phyloP scores from a whole-genome alignment of 1,284 basidiomycete species.

The Fomitopsis pinicola region DNA sequence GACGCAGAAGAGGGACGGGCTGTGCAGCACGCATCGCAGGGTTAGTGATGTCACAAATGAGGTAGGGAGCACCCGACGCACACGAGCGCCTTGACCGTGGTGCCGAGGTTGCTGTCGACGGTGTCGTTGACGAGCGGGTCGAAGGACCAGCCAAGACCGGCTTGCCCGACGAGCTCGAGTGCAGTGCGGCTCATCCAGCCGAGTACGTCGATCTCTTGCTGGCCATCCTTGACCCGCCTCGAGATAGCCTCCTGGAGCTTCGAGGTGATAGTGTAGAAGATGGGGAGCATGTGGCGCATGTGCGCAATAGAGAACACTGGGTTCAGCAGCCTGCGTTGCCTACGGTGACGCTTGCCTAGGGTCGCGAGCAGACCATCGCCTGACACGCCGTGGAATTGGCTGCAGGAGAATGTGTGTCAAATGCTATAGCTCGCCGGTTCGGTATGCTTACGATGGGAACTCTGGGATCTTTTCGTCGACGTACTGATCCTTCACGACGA shows the following conservation, averaged over 20 bases:
- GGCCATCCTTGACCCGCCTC: slow-evolving; percentile 8
- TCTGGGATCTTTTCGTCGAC: slow-evolving; percentile 13
- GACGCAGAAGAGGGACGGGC: slow-evolving; percentile 11
- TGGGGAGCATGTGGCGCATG: slow-evolving; percentile 21
- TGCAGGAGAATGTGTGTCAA: too few species aligned
- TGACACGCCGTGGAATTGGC: slow-evolving; percentile 8
- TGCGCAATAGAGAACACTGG: slow-evolving; percentile 22
- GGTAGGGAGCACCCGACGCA: slow-evolving; percentile 7
- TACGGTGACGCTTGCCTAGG: slow-evolving; percentile 17
- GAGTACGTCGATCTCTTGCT: slow-evolving; percentile 30
- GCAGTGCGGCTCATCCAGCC: slow-evolving; percentile 34
- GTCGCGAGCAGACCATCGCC: slow-evolving; percentile 17
- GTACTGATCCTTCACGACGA: slow-evolving; percentile 12
- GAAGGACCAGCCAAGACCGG: slow-evolving; percentile 35
- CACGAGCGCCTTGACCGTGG: slow-evolving; percentile 27
- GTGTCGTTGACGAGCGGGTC: slow-evolving; percentile 24
- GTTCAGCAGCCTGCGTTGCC: slow-evolving; percentile 23
- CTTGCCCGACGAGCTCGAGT: slow-evolving; percentile 27
- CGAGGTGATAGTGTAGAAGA: slow-evolving; percentile 2
- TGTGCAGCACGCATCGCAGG: neutral
- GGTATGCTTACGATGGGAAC: slow-evolving; percentile 9
- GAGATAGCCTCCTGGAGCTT: slow-evolving; percentile 15
- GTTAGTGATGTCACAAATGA: neutral
- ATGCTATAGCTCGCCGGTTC: neutral
- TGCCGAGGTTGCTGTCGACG: slow-evolving; percentile 23